Base-by-base conservation (phyloP, 192 early-diverging fungal genomes). In the Pilobolus umbonatus region DNA sequence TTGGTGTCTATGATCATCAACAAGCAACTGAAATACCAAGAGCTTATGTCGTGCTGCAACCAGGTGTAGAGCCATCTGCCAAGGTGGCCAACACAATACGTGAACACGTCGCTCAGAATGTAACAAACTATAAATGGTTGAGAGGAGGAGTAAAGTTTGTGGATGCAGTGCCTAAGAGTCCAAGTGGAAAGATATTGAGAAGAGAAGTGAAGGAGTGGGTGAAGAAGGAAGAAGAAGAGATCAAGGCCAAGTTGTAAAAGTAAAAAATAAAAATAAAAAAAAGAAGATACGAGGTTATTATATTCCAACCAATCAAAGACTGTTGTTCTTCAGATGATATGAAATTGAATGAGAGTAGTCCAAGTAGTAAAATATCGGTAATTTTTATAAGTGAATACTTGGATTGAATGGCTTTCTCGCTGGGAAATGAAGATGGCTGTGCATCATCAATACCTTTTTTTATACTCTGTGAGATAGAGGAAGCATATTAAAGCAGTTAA, bases 161-260 rank as follows among this genome's bases (percentile, higher is more conserved):
- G 19, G 68, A 75, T 12, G 70, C 60, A 24, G 88, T 94, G 55
- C 90, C 90, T n/a, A 94, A 93, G 50, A 80, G 82, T 8, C 76
- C 86, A 3, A 79, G 83, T 14, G 93, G 91, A 43, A 93, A 93
- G 74, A 92, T 93, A 44, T 74, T 95, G 29, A 75, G 93, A 15
- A 75, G 87, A 12, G 76, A 88, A 39, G 57, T 70, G 22, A 63
- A 56, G 31, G 47, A 56, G 10, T 60, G 57, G 51, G 26, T 63
- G 22, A 70, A 54, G 24, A 43, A 68, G 14, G 66, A 72, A 34
- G 15, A 50, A 21, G 24, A 67, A 28, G 12, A 19, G 19, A 22
- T 38, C 21, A 54, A 54, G 19, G 52, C 52, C 38, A 31, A 31
- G 35, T 38, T 54, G 32, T 54, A 54, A 54, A 15, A 36, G 26